Evolutionary conservation across 768 basidiomycete species (phyloP), one percentile per base, ranked within the genome.

Genomic region (Russula griseocarnosa): DNA sequence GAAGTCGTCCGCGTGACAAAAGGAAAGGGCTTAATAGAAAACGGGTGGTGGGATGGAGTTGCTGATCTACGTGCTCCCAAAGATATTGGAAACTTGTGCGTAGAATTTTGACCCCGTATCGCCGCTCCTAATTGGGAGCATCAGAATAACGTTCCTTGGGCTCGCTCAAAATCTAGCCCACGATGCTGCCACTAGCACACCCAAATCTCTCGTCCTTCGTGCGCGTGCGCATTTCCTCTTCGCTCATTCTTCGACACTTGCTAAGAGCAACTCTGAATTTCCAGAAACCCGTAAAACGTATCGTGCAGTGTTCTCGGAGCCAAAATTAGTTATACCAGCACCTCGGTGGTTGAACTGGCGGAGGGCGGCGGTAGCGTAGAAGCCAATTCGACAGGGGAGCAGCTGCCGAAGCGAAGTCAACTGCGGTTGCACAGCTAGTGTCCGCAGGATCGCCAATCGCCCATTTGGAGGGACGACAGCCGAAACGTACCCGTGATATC

Each of bases 211-310:
- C 3, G 76, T 89, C 1, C 73, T 90, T 51, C 84, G 89, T 56
- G 87, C 90, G 22, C 86, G 91, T 91, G 69, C 66, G 90, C 78
- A 3, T 54, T 57, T n/a, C 16, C 5, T 51, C 22, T 55, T 50
- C 8, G 42, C 34, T 28, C 22, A 7, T 44, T 6, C 58, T 18
- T 20, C 18, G 38, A 26, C 55, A 8, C 22, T 60, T 55, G 30
- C 7, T 34, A 14, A 44, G 47, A 24, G 53, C 20, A 13, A 46
- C 38, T 47, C 49, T 58, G 57, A 24, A 49, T 24, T 51, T 49
- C 24, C 68, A 92, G 92, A 90, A 76, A 90, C 90, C 0, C 87
- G 92, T 36, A 84, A 83, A 70, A 92, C 90, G 5, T 92, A 89
- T 69, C 83, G 90, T 6, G 87, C 91, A 0, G 81, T 92, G 0